Percentiles rank a stretch among this genome's conserved stretches.
These are phyloP conservation scores for Cercospora brassicicola DNA, from an alignment of 2,329 filamentous ascomycete species.

Conservation along the genomic window DNA sequence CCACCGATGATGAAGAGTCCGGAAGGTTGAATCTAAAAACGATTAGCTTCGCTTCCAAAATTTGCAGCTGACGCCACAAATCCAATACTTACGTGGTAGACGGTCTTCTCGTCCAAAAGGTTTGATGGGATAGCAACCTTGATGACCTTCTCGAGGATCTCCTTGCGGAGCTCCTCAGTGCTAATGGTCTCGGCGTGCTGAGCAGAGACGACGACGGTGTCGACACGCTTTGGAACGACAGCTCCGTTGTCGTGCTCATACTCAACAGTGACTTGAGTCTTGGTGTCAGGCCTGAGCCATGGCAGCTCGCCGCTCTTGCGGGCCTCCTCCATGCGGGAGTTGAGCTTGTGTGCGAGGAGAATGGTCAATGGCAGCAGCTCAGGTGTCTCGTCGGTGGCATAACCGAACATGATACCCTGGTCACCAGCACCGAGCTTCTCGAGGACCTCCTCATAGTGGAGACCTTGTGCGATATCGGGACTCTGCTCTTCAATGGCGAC, in stretches of 20 bases:
- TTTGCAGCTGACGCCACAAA: not conserved
- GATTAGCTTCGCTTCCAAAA: conserved; percentile 1
- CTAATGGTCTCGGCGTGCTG: conserved; percentile 88
- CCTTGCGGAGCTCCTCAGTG: conserved; percentile 88
- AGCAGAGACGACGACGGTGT: conserved; percentile 95
- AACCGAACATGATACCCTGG: conserved; percentile 99
- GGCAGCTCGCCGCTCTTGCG: conserved; percentile 83
- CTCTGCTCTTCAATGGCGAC: conserved; percentile 99
- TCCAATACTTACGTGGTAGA: conserved; percentile 76
- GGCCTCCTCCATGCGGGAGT: conserved; percentile 87
- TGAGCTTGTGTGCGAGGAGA: conserved; percentile 93
- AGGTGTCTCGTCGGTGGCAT: conserved; percentile 98
- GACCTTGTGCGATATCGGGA: conserved; percentile 96
- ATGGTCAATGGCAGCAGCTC: conserved; percentile 95
- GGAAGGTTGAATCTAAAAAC: conserved; percentile 81
- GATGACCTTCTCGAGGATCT: conserved; percentile 97
- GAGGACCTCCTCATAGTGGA: conserved; percentile 95
- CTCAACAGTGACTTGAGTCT: conserved; percentile 99
- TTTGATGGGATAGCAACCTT: conserved; percentile 89
- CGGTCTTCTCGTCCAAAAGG: conserved; percentile 87
- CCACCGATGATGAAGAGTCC: conserved; percentile 99
- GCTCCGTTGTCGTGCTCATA: conserved; percentile 96
- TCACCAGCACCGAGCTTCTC: conserved; percentile 98
- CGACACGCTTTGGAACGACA: conserved; percentile 85
- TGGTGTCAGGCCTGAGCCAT: conserved; percentile 97